Base-by-base conservation (phyloP, 352 stramenopile genomes). In the Phytophthora vignae region DNA sequence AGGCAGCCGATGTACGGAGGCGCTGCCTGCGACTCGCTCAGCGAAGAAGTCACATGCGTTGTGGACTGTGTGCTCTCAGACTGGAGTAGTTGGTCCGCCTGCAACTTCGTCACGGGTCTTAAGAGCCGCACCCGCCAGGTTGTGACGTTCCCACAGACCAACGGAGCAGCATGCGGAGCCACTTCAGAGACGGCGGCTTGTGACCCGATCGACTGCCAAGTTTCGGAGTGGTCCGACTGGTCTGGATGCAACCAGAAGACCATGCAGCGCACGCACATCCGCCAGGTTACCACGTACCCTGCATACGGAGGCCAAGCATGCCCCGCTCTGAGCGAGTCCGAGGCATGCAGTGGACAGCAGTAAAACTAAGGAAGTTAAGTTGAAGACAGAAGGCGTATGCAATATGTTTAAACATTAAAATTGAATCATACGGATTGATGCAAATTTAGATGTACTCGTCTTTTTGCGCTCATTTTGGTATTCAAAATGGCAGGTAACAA, bases 211-310 rank as follows among this genome's bases (percentile, higher is more conserved):
- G 56, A 90, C 60, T 93, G 83, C 60, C 27, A 38, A 1, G 65
- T 88, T 7, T 69, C 70, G 10, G 78, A 73, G 3, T 93, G 85
- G 85, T 83, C 69, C 5, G 75, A 73, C 29, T 90, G 80, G 78
- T 85, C 73, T 0, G 81, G 78, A 0, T 91, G 84, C 77, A 84
- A 73, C 38, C 55, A 79, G 53, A 87, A 85, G 63, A 87, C 74
- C 31, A 86, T 65, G 57, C 70, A 61, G 42, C 74, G 50, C 5
- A 73, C 62, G 2, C 79, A 60, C 14, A 56, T 82, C 31, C 81
- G 81, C 9, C 55, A 74, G 6, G 64, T 89, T 19, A 78, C 72
- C 5, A 66, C 21, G 8, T 84, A 83, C 29, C 33, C 67, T 9
- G 55, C 75, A 2, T 87, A 79, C n/a, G 69, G 63, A 1, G 84